These are phyloP conservation scores for Syzygium malaccense DNA, from an alignment of 441 rosid species.

Conservation along the genomic window DNA sequence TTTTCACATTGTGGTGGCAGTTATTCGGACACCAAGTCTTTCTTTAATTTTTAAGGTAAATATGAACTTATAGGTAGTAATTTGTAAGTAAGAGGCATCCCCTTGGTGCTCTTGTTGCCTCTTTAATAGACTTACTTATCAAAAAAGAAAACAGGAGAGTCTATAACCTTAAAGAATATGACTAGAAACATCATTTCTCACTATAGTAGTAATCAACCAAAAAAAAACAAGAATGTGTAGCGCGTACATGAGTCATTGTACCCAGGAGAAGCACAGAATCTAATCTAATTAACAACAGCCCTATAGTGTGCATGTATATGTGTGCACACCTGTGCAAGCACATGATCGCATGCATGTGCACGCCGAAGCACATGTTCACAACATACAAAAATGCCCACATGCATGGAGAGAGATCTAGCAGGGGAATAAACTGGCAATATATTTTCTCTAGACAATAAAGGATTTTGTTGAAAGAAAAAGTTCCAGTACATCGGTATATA, in stretches of 20 bases:
- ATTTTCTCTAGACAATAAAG: neutral
- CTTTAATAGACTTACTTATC: neutral
- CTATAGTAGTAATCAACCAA: neutral
- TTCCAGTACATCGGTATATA: neutral
- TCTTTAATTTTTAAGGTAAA: neutral
- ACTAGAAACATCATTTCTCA: neutral
- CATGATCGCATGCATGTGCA: neutral
- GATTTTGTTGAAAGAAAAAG: neutral
- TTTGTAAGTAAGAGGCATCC: neutral
- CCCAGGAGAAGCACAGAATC: neutral
- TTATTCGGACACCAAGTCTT: neutral
- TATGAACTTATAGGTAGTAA: neutral
- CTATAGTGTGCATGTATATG: neutral
- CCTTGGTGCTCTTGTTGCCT: neutral
- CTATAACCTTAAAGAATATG: no score
- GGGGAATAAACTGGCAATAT: neutral
- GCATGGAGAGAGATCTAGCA: neutral
- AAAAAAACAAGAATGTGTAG: neutral
- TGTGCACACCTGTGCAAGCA: neutral
- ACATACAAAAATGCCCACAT: neutral
- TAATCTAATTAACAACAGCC: neutral
- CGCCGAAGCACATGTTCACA: neutral
- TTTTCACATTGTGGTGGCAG: neutral
- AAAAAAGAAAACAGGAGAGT: no score
- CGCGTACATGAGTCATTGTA: neutral